These are phyloP conservation scores for Mucor plumbeus DNA, from an alignment of 371 early-diverging fungal genomes.

Conservation along the genomic window DNA sequence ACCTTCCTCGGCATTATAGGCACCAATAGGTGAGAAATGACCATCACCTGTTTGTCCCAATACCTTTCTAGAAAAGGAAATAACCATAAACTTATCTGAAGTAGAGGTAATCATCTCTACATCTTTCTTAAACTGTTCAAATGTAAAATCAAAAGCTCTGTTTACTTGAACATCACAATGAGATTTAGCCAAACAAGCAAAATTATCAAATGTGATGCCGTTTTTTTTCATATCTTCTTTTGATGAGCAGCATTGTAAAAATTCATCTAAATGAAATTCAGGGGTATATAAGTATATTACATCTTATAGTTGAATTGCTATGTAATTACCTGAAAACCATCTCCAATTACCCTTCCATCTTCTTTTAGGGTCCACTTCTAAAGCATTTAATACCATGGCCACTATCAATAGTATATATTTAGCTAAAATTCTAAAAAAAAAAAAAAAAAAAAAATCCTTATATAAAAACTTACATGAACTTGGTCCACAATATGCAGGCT, in stretches of 20 bases:
- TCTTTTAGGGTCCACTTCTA: conserved; percentile 88
- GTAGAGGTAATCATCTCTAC: conserved; percentile 69
- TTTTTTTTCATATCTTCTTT: conserved; percentile 79
- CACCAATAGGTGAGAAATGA: conserved; percentile 80
- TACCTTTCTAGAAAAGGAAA: conserved; percentile 80
- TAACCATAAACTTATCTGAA: conserved; percentile 84
- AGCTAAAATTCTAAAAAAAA: conserved; percentile 53
- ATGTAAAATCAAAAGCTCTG: conserved; percentile 66
- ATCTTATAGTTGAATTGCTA: no score
- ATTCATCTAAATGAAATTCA: conserved; percentile 64
- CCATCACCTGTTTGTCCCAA: conserved; percentile 94
- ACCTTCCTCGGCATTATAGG: conserved; percentile 65
- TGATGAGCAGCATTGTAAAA: conserved; percentile 84
- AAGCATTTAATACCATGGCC: conserved; percentile 92
- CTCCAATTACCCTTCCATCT: conserved; percentile 95
- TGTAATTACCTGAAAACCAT: conserved; percentile 64
- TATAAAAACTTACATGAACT: conserved; percentile 55
- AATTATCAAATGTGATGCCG: conserved; percentile 90
- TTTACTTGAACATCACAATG: conserved; percentile 83
- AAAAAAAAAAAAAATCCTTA: conserved; percentile 49
- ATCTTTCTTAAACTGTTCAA: conserved; percentile 80
- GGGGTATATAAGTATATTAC: background rate
- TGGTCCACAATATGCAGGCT: conserved; percentile 75
- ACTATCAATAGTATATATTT: conserved; percentile 37
- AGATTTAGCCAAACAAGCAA: conserved; percentile 85